Evolutionary conservation across 345 rosid species (phyloP).

Genomic region (Camelina hispida): DNA sequence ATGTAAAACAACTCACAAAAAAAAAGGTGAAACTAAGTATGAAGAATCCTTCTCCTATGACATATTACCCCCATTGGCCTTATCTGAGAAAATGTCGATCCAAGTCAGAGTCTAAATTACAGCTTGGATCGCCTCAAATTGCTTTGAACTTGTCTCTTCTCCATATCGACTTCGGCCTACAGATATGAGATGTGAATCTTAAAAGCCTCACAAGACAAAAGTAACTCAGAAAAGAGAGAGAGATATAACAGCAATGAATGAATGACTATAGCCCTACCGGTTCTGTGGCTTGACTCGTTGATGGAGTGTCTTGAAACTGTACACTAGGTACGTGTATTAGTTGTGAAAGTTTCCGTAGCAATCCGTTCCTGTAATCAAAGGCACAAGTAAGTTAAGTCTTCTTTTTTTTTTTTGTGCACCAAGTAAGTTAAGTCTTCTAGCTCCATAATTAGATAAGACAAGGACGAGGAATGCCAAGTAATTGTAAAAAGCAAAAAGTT

Average conservation of each 20-base stretch:
- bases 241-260: background rate
- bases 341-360: constrained; percentile 24
- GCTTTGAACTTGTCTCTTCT: constrained; percentile 6
- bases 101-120: constrained; percentile 26
- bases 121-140: constrained; percentile 21
- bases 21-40: constrained; percentile 13
- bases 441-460: background rate
- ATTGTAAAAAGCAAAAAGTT: background rate
- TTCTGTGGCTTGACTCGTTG: constrained; percentile 15
- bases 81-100: constrained; percentile 3
- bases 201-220: background rate
- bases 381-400: background rate
- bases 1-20: constrained; percentile 7
- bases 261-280: constrained; percentile 18
- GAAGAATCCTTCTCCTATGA: constrained; percentile 1
- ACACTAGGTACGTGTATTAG: constrained; percentile 24
- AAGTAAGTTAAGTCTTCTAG: background rate
- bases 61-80: constrained; percentile 3
- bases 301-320: constrained; percentile 29
- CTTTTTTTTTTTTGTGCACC: too few species aligned
- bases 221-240: background rate
- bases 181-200: constrained; percentile 17
- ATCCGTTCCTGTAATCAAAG: background rate
- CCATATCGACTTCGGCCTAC: constrained; percentile 19
- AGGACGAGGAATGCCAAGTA: background rate